Base-by-base conservation (phyloP, 202 grass and related monocot genomes). In the Panicum hallii region DNA sequence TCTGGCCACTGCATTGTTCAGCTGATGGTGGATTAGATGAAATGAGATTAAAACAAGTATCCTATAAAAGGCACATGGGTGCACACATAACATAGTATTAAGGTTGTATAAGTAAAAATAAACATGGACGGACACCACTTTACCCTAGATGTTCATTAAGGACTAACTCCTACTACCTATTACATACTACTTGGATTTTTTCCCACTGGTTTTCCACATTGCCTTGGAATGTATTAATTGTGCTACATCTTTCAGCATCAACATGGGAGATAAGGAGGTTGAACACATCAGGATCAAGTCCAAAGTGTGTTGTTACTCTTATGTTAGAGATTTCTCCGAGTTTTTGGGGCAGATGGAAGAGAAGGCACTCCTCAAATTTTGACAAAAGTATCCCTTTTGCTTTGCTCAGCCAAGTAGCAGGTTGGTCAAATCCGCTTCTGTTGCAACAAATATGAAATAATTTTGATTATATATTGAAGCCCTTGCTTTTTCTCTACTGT, bases 341-440 rank as follows among this genome's bases (percentile, higher is more conserved):
- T 83, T 90, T 90, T 88, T 98, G 93, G 96, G 85, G 84, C 78
- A 92, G 80, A 89, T 92, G 91, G 93, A 95, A 77, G 93, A 90
- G 79, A 94, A 93, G 45, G 34, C 67, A 74, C 45, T 82, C 42
- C 63, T 84, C 82, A 72, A 88, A 90, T 74, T 98, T 98, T 76
- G 96, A 91, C 22, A 98, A 63, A 92, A 93, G 84, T 78, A 84
- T 95, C 44, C 83, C 93, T 87, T 98, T 83, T 92, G 93, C 91
- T 86, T 86, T 98, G 44, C 93, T 95, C 71, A 95, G 89, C 71
- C 96, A 98, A 95, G 93, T 98, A 82, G 93, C 93, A 90, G 93
- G 96, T 98, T 92, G 62, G 57, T 79, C 79, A 36, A 3, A 50
- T 86, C 75, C 78, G 10, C 81, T 54, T 86, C 63, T 83, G 7